These are phyloP conservation scores for Aureobasidium vineae DNA, from an alignment of 2,329 filamentous ascomycete species.

Conservation along the genomic window DNA sequence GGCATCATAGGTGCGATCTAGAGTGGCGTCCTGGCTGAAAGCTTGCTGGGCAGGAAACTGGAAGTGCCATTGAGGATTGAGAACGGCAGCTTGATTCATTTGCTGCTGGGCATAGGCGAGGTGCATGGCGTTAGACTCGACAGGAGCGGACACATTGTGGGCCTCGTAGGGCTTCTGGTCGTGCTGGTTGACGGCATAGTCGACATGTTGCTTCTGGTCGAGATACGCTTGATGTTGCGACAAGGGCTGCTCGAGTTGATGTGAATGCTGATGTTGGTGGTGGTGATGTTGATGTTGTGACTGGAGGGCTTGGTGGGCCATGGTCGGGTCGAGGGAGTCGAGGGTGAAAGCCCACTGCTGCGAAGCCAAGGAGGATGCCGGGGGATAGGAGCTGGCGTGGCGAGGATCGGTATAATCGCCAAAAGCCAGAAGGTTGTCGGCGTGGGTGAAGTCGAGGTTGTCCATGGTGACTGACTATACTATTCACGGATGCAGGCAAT, in stretches of 20 bases:
- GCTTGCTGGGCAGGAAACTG: conserved; percentile 38
- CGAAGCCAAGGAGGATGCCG: conserved; percentile 26
- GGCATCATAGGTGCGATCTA: conserved; percentile 41
- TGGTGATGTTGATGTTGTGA: conserved; percentile 29
- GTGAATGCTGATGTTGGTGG: conserved; percentile 26
- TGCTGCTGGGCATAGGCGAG: conserved; percentile 35
- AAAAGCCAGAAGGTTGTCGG: conserved; percentile 45
- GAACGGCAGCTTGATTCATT: conserved; percentile 32
- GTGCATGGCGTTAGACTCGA: conserved; percentile 37
- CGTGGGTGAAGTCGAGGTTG: conserved; percentile 42
- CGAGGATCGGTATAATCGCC: conserved; percentile 39
- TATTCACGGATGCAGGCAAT: conserved; percentile 18
- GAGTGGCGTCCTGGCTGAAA: conserved; percentile 37
- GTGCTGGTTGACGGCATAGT: conserved; percentile 15
- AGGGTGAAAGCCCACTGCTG: conserved; percentile 21
- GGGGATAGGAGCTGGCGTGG: conserved; percentile 33
- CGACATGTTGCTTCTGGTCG: conserved; percentile 34
- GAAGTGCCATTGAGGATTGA: conserved; percentile 46
- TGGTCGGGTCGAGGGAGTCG: conserved; percentile 36
- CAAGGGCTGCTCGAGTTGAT: conserved; percentile 16
- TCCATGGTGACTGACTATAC: conserved; percentile 40
- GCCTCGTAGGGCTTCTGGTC: conserved; percentile 28
- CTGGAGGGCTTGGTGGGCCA: conserved; percentile 29
- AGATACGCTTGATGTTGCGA: conserved; percentile 28
- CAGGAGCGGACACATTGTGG: conserved; percentile 32